Percentiles rank a stretch among this genome's conserved stretches.
Evolutionary conservation across 495 filamentous ascomycete genomes (phyloP).

Genomic region (Penicillium simplicissimum): DNA sequence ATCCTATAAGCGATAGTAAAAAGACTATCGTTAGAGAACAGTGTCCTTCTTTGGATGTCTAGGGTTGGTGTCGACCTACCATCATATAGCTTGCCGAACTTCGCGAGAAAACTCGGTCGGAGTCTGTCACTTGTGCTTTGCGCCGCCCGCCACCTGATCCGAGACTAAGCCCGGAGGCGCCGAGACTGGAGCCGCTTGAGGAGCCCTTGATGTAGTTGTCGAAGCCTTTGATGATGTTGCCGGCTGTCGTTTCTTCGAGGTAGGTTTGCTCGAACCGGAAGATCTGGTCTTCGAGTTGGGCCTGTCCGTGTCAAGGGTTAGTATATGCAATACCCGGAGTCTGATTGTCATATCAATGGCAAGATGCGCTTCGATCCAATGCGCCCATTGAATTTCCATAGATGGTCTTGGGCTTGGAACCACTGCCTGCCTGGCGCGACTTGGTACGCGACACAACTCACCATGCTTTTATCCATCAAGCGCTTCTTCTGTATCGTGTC

Average conservation of each 20-base stretch:
- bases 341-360: background rate
- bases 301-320: constrained; percentile 34
- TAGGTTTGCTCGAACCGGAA: constrained; percentile 81
- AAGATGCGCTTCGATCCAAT: background rate
- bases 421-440: background rate
- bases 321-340: background rate
- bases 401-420: background rate
- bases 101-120: constrained; percentile 53
- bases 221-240: constrained; percentile 97
- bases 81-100: constrained; percentile 55
- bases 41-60: background rate
- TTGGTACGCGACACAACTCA: constrained; percentile 30
- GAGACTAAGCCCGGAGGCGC: constrained; percentile 49
- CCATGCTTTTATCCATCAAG: constrained; percentile 65
- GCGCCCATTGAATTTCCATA: background rate
- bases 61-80: constrained; percentile 31
- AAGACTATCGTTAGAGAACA: background rate
- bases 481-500: constrained; percentile 68
- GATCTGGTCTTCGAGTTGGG: constrained; percentile 78
- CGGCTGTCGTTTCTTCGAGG: constrained; percentile 83
- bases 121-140: constrained; percentile 50
- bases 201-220: constrained; percentile 95
- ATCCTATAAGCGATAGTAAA: constrained; percentile 33
- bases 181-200: constrained; percentile 38
- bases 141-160: constrained; percentile 39